Evolutionary conservation across 225 moss, liverwort and hornwort genomes (phyloP).

Genomic region (Sphagnum contortum): DNA sequence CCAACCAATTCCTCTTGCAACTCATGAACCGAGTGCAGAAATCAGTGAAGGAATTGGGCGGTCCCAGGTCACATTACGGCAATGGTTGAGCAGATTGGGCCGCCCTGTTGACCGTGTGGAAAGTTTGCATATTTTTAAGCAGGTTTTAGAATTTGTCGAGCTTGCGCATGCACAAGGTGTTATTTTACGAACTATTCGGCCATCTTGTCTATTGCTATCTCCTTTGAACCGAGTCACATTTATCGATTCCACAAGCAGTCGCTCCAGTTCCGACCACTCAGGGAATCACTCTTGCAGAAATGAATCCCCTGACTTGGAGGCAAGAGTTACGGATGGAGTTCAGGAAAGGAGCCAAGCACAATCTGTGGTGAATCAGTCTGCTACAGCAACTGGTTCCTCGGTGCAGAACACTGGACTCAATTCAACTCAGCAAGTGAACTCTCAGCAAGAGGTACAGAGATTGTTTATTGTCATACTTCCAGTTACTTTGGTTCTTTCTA

Average conservation of each 20-base stretch:
- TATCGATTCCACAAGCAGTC: conserved; percentile 74
- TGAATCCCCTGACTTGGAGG: conserved; percentile 33
- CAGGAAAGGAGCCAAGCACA: conserved; percentile 8
- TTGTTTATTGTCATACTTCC: too few relatives aligned
- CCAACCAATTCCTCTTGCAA: conserved; percentile 4
- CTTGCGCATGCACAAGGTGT: conserved; percentile 83
- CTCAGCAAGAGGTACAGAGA: too few relatives aligned
- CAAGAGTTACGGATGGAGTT: conserved; percentile 20
- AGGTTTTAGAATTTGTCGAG: conserved; percentile 92
- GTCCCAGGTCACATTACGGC: conserved; percentile 69
- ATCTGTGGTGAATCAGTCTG: background rate
- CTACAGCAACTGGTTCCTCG: conserved; percentile 5
- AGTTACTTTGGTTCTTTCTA: too few relatives aligned
- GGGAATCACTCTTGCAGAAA: conserved; percentile 56
- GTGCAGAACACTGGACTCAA: background rate
- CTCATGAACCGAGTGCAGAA: conserved; percentile 32
- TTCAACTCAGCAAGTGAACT: too few relatives aligned
- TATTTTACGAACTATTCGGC: conserved; percentile 86
- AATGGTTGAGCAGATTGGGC: conserved; percentile 63
- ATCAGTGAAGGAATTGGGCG: conserved; percentile 22
- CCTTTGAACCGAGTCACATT: conserved; percentile 83
- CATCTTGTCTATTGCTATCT: conserved; percentile 85
- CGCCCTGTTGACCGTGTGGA: conserved; percentile 73
- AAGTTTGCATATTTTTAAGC: conserved; percentile 84
- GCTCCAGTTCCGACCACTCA: conserved; percentile 71